Evolutionary conservation across 352 stramenopile genomes (phyloP), one percentile per base, ranked within the genome.

Genomic region (Pythium angustatum): DNA sequence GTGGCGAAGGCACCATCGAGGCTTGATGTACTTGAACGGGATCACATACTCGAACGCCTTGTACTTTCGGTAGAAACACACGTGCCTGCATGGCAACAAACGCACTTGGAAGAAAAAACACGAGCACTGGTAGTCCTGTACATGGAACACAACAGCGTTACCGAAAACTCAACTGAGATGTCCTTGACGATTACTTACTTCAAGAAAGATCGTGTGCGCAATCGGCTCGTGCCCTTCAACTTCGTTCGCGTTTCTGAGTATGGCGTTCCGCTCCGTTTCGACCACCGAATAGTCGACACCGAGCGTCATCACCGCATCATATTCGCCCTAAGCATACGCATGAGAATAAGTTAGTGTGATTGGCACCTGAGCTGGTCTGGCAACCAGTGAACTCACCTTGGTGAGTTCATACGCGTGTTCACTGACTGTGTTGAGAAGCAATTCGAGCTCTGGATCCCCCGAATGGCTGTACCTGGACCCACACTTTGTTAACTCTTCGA

Each of bases 351-450:
- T n/a, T n/a, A n/a, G n/a, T n/a, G n/a, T n/a, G n/a, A n/a, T n/a
- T n/a, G n/a, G n/a, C n/a, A n/a, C n/a, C n/a, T n/a, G n/a, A n/a
- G n/a, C n/a, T n/a, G n/a, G n/a, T n/a, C 22, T 21, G 10, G 33
- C 14, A 54, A 40, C 38, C 48, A 54, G 26, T 5, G 4, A 5
- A 65, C 47, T 40, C 36, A 65, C 58, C 48, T 17, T 41, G 0
- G 77, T 34, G 9, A 77, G 40, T 10, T 69, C 50, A 21, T 54
- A 71, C 2, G 58, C 70, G 43, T 76, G 62, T 7, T 76, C 47
- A 28, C 65, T 76, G 19, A 74, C 40, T 15, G 66, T 24, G 11
- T 76, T 68, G 0, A 51, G 19, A 0, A 73, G 11, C 26, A 53
- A 34, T 2, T 48, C 3, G 30, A 74, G 58, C 50, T 79, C 58